A percentile compares a stretch with the other conserved stretches of the same genome.
These are phyloP conservation scores for Exophiala bonariae DNA, from an alignment of 2,329 filamentous ascomycete genomes.

Conservation along the genomic window DNA sequence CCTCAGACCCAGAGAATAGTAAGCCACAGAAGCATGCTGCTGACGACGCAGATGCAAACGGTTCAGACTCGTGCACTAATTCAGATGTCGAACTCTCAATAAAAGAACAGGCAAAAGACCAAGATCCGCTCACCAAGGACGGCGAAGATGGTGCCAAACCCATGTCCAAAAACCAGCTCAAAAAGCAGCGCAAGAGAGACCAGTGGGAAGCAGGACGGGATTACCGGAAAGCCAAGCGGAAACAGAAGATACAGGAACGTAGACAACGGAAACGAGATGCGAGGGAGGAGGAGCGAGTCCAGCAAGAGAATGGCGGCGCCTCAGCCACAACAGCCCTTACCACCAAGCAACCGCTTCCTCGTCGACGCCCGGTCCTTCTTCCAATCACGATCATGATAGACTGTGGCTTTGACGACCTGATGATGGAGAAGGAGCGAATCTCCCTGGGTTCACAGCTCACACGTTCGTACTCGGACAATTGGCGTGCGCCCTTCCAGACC, in stretches of 20 bases:
- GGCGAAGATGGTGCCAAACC: constrained; percentile 8
- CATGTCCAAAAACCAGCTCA: constrained; percentile 83
- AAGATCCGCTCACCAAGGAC: constrained; percentile 2
- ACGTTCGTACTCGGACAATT: constrained; percentile 86
- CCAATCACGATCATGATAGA: constrained; percentile 83
- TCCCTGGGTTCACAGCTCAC: constrained; percentile 84
- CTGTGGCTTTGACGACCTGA: constrained; percentile 87
- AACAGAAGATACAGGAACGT: constrained; percentile 56
- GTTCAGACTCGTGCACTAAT: constrained; percentile 23
- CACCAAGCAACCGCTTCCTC: constrained; percentile 29
- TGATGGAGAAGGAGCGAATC: constrained; percentile 81
- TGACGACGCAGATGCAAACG: constrained; percentile 29
- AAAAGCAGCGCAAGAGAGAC: constrained; percentile 71
- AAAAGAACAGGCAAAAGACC: constrained; percentile 1
- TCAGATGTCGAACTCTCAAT: constrained; percentile 9
- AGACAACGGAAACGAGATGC: constrained; percentile 49
- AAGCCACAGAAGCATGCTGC: constrained; percentile 12
- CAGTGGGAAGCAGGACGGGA: constrained; percentile 74
- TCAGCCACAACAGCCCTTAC: constrained; percentile 16
- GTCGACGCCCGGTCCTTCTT: constrained; percentile 54
- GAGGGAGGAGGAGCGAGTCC: constrained; percentile 33
- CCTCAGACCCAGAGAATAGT: constrained; percentile 8
- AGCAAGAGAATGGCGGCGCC: constrained; percentile 19
- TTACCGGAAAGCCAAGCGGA: constrained; percentile 57
- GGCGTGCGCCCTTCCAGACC: constrained; percentile 63